These are phyloP conservation scores for Hypoxylon crocopeplum DNA, from an alignment of 495 filamentous ascomycete genomes.

Conservation along the genomic window DNA sequence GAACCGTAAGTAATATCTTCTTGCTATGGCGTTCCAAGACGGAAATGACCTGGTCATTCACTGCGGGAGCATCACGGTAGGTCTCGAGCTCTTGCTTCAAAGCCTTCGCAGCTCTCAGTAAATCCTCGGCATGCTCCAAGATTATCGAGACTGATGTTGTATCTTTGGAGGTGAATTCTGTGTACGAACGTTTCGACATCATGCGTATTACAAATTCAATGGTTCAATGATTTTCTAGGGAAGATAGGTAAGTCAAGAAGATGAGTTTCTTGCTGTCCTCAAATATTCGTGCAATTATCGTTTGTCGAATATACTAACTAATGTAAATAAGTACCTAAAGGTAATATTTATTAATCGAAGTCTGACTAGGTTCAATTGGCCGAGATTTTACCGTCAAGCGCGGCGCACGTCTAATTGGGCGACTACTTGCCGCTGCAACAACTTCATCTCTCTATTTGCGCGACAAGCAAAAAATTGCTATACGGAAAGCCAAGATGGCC, in stretches of 20 bases:
- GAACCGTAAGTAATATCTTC: constrained; percentile 25
- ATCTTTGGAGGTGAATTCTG: constrained; percentile 27
- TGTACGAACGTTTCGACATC: constrained; percentile 42
- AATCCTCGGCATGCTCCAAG: constrained; percentile 41
- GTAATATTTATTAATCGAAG: neutral
- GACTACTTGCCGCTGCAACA: constrained; percentile 5
- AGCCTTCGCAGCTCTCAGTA: constrained; percentile 39
- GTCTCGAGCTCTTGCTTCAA: constrained; percentile 39
- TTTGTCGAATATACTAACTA: no score
- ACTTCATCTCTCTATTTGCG: constrained; percentile 7
- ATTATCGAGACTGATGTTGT: constrained; percentile 18
- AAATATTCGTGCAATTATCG: no score
- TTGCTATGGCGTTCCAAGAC: constrained; percentile 34
- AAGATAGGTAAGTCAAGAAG: no score
- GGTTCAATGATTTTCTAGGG: no score
- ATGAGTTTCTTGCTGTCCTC: no score
- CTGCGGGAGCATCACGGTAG: constrained; percentile 7
- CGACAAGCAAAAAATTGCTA: constrained; percentile 5
- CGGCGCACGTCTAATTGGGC: constrained; percentile 1
- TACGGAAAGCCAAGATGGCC: constrained; percentile 62
- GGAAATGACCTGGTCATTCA: constrained; percentile 26
- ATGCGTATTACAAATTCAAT: no score
- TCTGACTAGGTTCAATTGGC: neutral
- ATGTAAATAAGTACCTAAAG: no score
- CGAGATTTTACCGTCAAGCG: constrained; percentile 12